Evolutionary conservation across 768 basidiomycete genomes (phyloP), one percentile per base, ranked within the genome.

Genomic region (Filobasidium floriforme): DNA sequence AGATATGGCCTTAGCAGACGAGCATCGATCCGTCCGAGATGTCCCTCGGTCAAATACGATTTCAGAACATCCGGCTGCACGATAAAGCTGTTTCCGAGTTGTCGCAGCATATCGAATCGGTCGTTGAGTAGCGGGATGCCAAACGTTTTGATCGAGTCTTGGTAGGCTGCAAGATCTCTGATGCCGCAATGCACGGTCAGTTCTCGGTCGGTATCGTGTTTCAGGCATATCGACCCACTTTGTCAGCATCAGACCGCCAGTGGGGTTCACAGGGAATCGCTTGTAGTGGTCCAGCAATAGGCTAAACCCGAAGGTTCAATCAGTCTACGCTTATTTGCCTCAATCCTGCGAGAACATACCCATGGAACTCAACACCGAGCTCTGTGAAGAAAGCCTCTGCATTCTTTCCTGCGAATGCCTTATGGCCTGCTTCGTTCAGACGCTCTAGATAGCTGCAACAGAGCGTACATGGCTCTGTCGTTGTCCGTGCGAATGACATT

Each of bases 61-160:
- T 89, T 90, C 70, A 99, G 84, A 66, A 93, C 90, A 69, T 97
- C 92, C 7, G 94, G 93, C 62, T 88, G 90, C 59, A 99, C 89
- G 69, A 98, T 88, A 83, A 97, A 99, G 69, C 93, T 84, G 74
- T 98, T 94, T 70, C 94, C 96, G 5, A 99, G 86, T 78, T 98
- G 93, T 46, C 93, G 88, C 69, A 98, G 87, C 81, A 98, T 97
- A 76, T 98, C 96, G 80, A 94, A 99, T 26, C 94, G 91, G 76
- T 98, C 93, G 70, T 88, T 85, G 9, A 99, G 82, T 7, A 89
- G 83, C 12, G 90, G 85, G 51, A 96, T 86, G 37, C 83, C 83
- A 80, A 94, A 97, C n/a, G 84, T 85, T 68, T 83, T 81, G 70
- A 96, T 85, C 1, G 85, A 85, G 72, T 98, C 96, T 81, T 98